Conservation (phyloP, 2,329 filamentous ascomycete genomes). For the Aureobasidium vineae region DNA sequence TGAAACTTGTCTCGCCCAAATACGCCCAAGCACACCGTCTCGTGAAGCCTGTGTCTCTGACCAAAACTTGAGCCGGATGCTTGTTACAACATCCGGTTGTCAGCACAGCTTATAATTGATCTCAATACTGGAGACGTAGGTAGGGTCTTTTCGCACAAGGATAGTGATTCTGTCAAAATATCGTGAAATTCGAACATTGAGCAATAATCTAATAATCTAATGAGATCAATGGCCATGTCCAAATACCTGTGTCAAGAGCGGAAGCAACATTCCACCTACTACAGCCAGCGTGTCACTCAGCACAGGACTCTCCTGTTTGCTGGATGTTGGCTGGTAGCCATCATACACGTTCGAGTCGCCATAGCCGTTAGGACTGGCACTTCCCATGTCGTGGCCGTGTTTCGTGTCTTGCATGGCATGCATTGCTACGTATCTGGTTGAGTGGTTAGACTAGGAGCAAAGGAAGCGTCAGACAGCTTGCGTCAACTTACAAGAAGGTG, state of each 20-base stretch:
- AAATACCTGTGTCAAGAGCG: conserved; percentile 68
- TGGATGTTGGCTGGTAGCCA: conserved; percentile 26
- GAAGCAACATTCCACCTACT: conserved; percentile 73
- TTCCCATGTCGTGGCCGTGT: conserved; percentile 49
- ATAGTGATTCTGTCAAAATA: background rate
- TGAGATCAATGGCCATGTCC: conserved; percentile 63
- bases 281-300: conserved; percentile 62
- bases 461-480: background rate
- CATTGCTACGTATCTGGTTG: conserved; percentile 86
- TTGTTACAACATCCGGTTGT: background rate
- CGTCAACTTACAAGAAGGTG: conserved; percentile 76
- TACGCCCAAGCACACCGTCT: background rate
- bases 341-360: conserved; percentile 26
- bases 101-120: background rate
- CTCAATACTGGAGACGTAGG: background rate
- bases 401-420: conserved; percentile 87
- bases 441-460: conserved; percentile 29
- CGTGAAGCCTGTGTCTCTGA: background rate
- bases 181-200: background rate
- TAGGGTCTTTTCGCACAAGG: background rate
- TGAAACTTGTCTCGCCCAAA: background rate
- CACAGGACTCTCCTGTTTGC: conserved; percentile 26
- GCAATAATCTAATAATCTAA: background rate
- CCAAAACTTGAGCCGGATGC: background rate
- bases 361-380: conserved; percentile 44